phyloP scores from a whole-genome alignment of 306 rosid species.

The Citrullus mucosospermus region DNA sequence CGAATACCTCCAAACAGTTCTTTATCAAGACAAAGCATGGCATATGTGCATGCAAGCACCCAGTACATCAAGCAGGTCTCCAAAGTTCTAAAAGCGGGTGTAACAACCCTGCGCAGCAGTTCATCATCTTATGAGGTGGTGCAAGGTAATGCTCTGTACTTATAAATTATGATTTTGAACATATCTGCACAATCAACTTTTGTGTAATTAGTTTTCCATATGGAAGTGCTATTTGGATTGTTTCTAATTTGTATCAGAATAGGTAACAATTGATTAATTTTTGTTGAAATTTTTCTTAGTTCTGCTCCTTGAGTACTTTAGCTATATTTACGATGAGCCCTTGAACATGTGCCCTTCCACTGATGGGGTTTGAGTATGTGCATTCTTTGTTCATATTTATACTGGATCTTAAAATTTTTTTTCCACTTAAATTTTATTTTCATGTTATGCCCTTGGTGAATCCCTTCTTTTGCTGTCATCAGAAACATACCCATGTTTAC shows the following conservation, averaged over 20 bases:
- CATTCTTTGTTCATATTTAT: neutral
- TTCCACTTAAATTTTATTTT: slow-evolving; percentile 3
- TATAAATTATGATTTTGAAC: neutral
- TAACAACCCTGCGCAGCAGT: slow-evolving; percentile 65
- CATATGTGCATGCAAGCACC: slow-evolving; percentile 87
- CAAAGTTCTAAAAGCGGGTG: slow-evolving; percentile 78
- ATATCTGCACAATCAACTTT: neutral
- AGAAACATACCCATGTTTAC: slow-evolving; percentile 67
- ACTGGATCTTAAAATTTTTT: neutral
- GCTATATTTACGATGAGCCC: neutral
- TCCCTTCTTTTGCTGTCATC: slow-evolving; percentile 20
- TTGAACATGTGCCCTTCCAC: neutral
- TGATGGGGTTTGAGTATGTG: neutral
- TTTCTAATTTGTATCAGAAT: neutral
- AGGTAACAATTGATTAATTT: neutral
- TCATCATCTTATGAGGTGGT: slow-evolving; percentile 77
- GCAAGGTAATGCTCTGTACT: slow-evolving; percentile 48
- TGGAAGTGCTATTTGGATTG: neutral
- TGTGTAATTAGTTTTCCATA: neutral
- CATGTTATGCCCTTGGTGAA: neutral
- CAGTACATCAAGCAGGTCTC: slow-evolving; percentile 85
- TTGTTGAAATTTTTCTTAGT: neutral
- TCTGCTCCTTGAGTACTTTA: neutral
- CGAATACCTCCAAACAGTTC: slow-evolving; percentile 74
- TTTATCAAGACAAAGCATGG: slow-evolving; percentile 70